Evolutionary conservation across 2,329 filamentous ascomycete genomes (phyloP), one percentile per base, ranked within the genome.

Genomic region (Talaromyces funiculosus): DNA sequence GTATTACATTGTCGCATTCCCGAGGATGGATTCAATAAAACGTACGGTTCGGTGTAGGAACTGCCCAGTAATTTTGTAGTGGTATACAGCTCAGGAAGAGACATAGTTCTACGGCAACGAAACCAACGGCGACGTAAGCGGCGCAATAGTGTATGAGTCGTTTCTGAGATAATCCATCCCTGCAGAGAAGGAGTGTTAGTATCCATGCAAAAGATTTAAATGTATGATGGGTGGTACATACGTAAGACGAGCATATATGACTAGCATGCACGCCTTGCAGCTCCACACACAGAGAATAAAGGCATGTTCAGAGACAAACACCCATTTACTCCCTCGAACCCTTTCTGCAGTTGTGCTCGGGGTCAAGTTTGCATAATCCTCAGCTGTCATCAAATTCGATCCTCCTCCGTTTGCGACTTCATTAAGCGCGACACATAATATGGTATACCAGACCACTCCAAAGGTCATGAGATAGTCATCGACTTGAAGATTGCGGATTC

Each of bases 231-330:
- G 51, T 10, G 22, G 18, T 8, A 63, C 70, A 51, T 70, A 77
- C 71, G 80, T 82, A 71, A 82, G 77, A 40, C 80, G 77, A 33
- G 73, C 70, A 68, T 82, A 82, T 66, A 84, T 81, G 40, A 82
- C 72, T 64, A 84, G 69, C 68, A 84, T 76, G 66, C 81, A 83
- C 24, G 77, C 72, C 64, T 84, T 85, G 64, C 82, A 73, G 16
- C 77, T 68, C 81, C 82, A 85, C 33, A 77, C 69, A 3, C 72
- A 70, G n/a, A 84, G 75, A 18, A 86, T 75, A 74, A 89, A 87
- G 66, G 82, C 80, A 71, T 86, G 78, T 64, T 88, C 85, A 2
- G 83, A 81, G 8, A 86, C 80, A 38, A 86, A 75, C 0, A 86
- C 84, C 75, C 84, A 81, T 76, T 87, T 87, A 49, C 83, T 86